Evolutionary conservation across 75 land plant genomes (phyloP).

Genomic region (Adiantum capillusveneris): DNA sequence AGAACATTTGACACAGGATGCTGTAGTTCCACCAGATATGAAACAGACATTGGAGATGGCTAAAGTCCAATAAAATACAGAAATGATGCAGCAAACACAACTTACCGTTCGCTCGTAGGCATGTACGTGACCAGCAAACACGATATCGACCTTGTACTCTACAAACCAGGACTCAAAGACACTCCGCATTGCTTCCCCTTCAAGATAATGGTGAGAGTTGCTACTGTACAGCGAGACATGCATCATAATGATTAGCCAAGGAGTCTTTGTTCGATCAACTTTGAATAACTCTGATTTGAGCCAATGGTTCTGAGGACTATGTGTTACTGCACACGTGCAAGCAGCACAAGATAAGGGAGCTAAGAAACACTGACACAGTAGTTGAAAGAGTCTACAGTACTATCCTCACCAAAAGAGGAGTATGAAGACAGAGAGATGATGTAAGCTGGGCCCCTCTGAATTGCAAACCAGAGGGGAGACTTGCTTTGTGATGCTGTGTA

Average conservation of each 20-base stretch:
- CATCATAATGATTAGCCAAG: conserved; percentile 9
- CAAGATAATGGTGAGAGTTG: conserved; percentile 8
- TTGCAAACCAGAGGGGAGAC: conserved; percentile 8
- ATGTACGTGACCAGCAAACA: too few relatives aligned
- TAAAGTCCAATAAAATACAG: neutral
- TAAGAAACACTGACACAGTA: neutral
- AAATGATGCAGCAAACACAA: neutral
- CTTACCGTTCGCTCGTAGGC: conserved; percentile 11
- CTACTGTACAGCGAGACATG: conserved; percentile 15
- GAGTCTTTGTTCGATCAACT: conserved; percentile 7
- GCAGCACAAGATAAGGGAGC: neutral
- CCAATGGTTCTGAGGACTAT: conserved; percentile 8
- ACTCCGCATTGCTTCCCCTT: conserved; percentile 11
- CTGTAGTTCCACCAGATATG: conserved; percentile 17
- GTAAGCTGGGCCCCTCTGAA: conserved; percentile 3
- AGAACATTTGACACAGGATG: conserved; percentile 38
- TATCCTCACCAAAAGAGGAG: conserved; percentile 5
- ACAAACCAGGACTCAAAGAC: conserved; percentile 1
- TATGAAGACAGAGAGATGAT: conserved; percentile 7
- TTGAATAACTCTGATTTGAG: conserved; percentile 6
- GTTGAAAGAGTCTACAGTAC: too few relatives aligned
- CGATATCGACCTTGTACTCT: conserved; percentile 6
- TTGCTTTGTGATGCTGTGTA: conserved; percentile 1
- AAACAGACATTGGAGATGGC: neutral
- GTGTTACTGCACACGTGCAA: conserved; percentile 11